Conservation (phyloP, 2,329 filamentous ascomycete genomes). For the Tolypocladium pustulatum region DNA sequence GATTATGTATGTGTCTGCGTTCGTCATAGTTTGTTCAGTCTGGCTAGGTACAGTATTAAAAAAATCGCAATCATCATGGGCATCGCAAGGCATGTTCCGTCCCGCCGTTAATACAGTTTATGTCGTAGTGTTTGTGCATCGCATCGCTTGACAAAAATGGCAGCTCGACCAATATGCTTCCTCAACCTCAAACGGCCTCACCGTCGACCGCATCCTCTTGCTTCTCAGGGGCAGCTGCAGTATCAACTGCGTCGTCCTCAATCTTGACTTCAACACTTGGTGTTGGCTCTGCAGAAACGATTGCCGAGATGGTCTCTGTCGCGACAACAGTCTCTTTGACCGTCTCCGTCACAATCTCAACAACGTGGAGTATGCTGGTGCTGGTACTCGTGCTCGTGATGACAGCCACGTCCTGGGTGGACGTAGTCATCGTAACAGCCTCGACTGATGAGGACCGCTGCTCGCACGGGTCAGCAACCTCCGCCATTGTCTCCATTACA, state of each 20-base stretch:
- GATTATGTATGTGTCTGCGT: neutral
- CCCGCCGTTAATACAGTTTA: neutral
- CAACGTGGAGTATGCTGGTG: constrained; percentile 1
- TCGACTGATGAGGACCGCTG: constrained; percentile 7
- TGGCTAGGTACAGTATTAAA: neutral
- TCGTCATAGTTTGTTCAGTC: neutral
- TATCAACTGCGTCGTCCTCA: neutral
- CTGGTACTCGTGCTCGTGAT: neutral
- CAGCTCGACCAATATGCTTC: neutral
- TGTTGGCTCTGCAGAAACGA: neutral
- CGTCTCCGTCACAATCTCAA: constrained; percentile 17
- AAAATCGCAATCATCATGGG: neutral
- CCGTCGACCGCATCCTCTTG: neutral
- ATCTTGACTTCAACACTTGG: neutral
- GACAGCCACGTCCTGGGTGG: neutral
- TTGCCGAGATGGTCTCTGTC: constrained; percentile 7
- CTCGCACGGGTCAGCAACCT: constrained; percentile 11
- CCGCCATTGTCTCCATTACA: neutral
- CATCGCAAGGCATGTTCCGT: neutral
- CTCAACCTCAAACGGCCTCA: neutral
- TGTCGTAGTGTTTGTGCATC: neutral
- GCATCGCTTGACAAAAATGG: neutral
- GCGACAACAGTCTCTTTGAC: constrained; percentile 22
- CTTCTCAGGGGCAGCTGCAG: neutral
- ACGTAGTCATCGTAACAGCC: neutral